These are phyloP conservation scores for Misopates orontium DNA, from an alignment of 257 asterid genomes.

Conservation along the genomic window DNA sequence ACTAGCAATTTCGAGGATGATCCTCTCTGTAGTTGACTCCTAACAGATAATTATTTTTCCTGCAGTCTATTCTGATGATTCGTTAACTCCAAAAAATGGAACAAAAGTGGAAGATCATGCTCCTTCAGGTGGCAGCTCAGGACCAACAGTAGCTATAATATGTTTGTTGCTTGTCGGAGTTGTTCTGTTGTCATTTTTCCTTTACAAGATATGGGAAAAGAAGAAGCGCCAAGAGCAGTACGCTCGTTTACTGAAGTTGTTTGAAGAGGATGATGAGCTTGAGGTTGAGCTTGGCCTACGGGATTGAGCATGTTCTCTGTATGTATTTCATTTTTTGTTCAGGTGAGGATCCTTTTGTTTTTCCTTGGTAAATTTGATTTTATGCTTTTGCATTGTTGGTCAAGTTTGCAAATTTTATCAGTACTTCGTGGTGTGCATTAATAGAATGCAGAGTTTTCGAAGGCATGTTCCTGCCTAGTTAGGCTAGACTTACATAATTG, in stretches of 20 bases:
- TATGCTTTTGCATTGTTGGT: conserved; percentile 6
- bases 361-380: conserved; percentile 16
- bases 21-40: conserved; percentile 17
- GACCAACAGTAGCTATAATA: conserved; percentile 46
- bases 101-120: conserved; percentile 36
- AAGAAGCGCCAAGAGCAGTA: conserved; percentile 89
- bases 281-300: conserved; percentile 93
- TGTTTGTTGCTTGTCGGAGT: conserved; percentile 44
- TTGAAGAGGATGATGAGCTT: conserved; percentile 94
- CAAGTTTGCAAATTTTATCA: neutral
- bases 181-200: conserved; percentile 55
- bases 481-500: neutral
- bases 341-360: conserved; percentile 41
- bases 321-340: conserved; percentile 24
- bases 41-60: conserved; percentile 16
- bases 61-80: conserved; percentile 63
- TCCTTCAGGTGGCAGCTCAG: conserved; percentile 42
- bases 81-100: conserved; percentile 43
- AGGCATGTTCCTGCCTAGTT: neutral
- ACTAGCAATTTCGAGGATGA: conserved; percentile 8
- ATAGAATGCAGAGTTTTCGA: neutral
- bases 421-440: neutral
- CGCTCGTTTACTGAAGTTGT: conserved; percentile 82
- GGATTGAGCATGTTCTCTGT: conserved; percentile 44
- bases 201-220: conserved; percentile 77